phyloP scores from a whole-genome alignment of 441 rosid genomes.

The Adansonia grandidieri region DNA sequence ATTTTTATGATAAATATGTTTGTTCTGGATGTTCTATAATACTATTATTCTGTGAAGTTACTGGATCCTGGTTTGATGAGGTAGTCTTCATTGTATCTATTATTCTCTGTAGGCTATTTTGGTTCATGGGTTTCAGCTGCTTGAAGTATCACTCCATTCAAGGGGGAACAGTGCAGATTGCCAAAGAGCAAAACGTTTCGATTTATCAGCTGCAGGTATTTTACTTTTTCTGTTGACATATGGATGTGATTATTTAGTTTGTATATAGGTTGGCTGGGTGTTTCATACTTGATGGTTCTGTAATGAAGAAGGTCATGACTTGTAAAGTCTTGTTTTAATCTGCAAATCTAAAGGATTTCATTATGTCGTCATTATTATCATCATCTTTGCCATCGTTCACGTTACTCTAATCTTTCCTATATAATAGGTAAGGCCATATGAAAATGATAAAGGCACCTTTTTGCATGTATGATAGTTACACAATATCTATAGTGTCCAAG shows the following conservation, averaged over 20 bases:
- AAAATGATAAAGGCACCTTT: conserved; percentile 1
- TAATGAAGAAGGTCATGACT: background rate
- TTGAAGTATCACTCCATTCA: conserved; percentile 88
- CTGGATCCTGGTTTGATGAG: conserved; percentile 20
- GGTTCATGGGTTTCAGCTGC: conserved; percentile 95
- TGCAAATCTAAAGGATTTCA: background rate
- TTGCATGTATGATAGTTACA: background rate
- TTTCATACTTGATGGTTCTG: conserved; percentile 22
- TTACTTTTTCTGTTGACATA: conserved; percentile 23
- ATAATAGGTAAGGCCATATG: background rate
- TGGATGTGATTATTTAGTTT: conserved; percentile 17
- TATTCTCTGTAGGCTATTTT: conserved; percentile 68
- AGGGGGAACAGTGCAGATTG: conserved; percentile 62
- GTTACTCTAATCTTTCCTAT: background rate
- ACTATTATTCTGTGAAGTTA: conserved; percentile 12
- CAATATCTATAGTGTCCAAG: background rate
- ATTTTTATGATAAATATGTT: conserved; percentile 20
- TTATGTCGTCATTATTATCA: conserved; percentile 2
- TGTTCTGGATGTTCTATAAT: background rate
- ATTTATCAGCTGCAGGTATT: conserved; percentile 78
- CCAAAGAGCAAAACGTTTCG: conserved; percentile 69
- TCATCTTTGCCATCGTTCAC: background rate
- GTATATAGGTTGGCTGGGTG: conserved; percentile 16
- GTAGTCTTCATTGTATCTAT: conserved; percentile 18
- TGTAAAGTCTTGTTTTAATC: conserved; percentile 3